Conservation (phyloP, 2,329 filamentous ascomycete species). For the Arthrobotrys iridis region DNA sequence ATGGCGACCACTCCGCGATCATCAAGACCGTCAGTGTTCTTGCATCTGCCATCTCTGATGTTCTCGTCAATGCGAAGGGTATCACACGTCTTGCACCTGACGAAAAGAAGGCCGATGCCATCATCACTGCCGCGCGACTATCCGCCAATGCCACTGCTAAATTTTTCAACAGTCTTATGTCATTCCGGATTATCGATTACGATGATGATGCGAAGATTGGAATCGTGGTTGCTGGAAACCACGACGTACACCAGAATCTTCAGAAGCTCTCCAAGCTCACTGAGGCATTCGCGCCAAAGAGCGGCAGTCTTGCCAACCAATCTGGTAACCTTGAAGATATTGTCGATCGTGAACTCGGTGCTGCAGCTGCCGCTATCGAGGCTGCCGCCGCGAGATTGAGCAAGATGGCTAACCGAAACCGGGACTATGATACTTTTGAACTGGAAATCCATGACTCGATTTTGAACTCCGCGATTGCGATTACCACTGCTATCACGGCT, state of each 20-base stretch:
- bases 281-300: constrained; percentile 88
- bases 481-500: constrained; percentile 91
- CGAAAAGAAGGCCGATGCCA: constrained; percentile 89
- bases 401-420: constrained; percentile 95
- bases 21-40: constrained; percentile 94
- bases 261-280: constrained; percentile 93
- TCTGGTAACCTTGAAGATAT: constrained; percentile 91
- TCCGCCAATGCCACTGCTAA: constrained; percentile 87
- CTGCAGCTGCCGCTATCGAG: constrained; percentile 93
- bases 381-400: constrained; percentile 87
- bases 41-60: constrained; percentile 87
- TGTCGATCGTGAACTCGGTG: constrained; percentile 89
- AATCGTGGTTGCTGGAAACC: constrained; percentile 96
- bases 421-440: constrained; percentile 96
- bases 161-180: constrained; percentile 94
- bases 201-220: constrained; percentile 93
- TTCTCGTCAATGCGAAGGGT: constrained; percentile 96
- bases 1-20: constrained; percentile 86
- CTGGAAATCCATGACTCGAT: constrained; percentile 96
- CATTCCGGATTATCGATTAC: constrained; percentile 89
- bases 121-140: constrained; percentile 82
- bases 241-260: constrained; percentile 92
- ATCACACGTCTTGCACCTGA: constrained; percentile 91
- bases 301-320: constrained; percentile 78
- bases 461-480: constrained; percentile 87